Evolutionary conservation across 2,329 filamentous ascomycete genomes (phyloP).

Genomic region (Aspergillus udagawae): DNA sequence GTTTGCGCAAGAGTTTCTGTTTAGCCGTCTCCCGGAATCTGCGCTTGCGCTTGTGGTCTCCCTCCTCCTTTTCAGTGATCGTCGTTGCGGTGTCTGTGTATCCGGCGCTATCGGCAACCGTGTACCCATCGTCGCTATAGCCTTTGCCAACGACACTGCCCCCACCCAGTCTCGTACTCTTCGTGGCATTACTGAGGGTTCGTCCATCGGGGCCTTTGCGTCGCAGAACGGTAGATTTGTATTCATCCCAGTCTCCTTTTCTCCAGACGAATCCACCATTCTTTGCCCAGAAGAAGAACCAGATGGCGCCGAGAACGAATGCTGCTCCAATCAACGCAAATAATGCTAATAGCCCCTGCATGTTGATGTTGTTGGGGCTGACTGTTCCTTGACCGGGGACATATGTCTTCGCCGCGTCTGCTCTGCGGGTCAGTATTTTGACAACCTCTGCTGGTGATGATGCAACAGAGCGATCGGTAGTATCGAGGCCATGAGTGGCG

Average conservation of each 20-base stretch:
- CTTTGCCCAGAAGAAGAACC: conserved; percentile 99
- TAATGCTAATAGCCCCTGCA: conserved; percentile 69
- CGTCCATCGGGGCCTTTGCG: conserved; percentile 87
- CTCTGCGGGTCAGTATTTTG: conserved; percentile 26
- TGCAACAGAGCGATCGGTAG: conserved; percentile 3
- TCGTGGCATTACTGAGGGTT: conserved; percentile 75
- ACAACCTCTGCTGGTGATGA: conserved; percentile 20
- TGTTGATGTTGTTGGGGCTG: conserved; percentile 42
- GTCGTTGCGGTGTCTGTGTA: conserved; percentile 43
- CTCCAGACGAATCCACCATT: conserved; percentile 90
- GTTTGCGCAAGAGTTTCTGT: conserved; percentile 33
- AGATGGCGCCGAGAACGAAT: conserved; percentile 73
- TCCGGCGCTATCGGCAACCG: conserved; percentile 36
- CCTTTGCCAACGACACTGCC: conserved; percentile 63
- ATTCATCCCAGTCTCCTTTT: conserved; percentile 92
- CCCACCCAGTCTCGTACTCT: conserved; percentile 78
- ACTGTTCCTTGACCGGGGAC: conserved; percentile 37
- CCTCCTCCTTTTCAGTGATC: conserved; percentile 29
- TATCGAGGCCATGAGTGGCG: background rate
- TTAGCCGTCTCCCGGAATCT: conserved; percentile 37
- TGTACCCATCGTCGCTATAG: conserved; percentile 65
- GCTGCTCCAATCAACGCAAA: conserved; percentile 78
- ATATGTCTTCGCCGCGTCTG: conserved; percentile 19
- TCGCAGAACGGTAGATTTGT: conserved; percentile 89
- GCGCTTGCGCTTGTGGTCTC: conserved; percentile 25